Evolutionary conservation across 164 flowering plant genomes (phyloP).

Genomic region (Platanus orientalis): DNA sequence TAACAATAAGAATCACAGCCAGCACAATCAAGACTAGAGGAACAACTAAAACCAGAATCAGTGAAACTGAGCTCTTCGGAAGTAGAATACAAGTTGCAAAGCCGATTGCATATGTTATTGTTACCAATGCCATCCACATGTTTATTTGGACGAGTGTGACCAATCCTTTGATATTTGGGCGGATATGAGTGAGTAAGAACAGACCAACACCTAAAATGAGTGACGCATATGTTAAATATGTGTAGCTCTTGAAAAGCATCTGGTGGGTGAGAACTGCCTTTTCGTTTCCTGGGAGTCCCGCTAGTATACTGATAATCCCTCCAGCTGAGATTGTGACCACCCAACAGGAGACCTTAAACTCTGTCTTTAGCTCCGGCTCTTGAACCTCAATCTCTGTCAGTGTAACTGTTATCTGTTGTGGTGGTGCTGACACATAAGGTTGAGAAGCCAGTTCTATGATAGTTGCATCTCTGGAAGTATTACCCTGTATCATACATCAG

Average conservation of each 20-base stretch:
- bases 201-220: not conserved
- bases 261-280: not conserved
- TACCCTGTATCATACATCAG: not conserved
- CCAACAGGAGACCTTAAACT: not conserved
- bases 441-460: not conserved
- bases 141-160: not conserved
- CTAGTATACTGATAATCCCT: not conserved
- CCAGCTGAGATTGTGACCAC: not conserved
- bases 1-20: too few relatives aligned
- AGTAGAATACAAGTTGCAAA: constrained; percentile 1
- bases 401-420: too few relatives aligned
- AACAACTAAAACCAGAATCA: not conserved
- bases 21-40: not conserved
- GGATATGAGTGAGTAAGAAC: not conserved
- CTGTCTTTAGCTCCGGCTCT: not conserved
- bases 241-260: not conserved
- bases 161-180: not conserved
- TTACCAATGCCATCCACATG: not conserved
- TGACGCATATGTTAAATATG: not conserved
- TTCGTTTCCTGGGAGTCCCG: not conserved
- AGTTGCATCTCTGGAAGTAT: not conserved
- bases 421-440: not conserved
- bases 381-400: not conserved
- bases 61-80: not conserved
- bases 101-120: not conserved